Evolutionary conservation across 306 rosid species (phyloP).

Genomic region (Cicer yamashitae): DNA sequence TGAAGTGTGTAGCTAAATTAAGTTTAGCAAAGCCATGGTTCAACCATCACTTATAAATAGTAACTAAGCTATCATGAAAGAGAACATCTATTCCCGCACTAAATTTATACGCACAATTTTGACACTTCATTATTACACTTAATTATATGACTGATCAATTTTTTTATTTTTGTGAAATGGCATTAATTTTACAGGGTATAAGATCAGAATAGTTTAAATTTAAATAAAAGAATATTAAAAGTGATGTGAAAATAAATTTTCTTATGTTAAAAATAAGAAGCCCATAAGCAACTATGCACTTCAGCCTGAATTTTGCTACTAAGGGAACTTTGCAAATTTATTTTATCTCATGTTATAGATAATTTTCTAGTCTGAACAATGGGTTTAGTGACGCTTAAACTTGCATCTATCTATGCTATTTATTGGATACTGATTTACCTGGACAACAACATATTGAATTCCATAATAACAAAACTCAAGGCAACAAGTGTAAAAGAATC

Average conservation of each 20-base stretch:
- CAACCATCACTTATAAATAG: too few relatives aligned
- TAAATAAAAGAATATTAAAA: neutral
- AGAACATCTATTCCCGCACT: too few relatives aligned
- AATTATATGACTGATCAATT: neutral
- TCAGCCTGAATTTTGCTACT: too few relatives aligned
- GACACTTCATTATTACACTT: too few relatives aligned
- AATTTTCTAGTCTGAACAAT: slow-evolving; percentile 23
- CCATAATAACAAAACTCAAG: slow-evolving; percentile 30
- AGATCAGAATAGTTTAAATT: neutral
- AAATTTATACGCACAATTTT: too few relatives aligned
- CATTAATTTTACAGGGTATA: neutral
- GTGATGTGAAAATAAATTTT: neutral
- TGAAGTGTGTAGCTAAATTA: too few relatives aligned
- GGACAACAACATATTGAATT: slow-evolving; percentile 34
- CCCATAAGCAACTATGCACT: neutral
- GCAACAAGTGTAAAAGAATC: slow-evolving; percentile 61
- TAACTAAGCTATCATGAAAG: too few relatives aligned
- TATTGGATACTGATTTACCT: slow-evolving; percentile 19
- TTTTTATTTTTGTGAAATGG: neutral
- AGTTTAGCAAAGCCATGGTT: too few relatives aligned
- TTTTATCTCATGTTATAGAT: neutral
- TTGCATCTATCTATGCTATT: slow-evolving; percentile 25
- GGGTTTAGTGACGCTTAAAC: neutral
- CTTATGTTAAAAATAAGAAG: neutral
- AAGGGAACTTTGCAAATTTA: neutral